Base-by-base conservation (phyloP, 2,329 filamentous ascomycete genomes). In the Penicillium vulpinum region DNA sequence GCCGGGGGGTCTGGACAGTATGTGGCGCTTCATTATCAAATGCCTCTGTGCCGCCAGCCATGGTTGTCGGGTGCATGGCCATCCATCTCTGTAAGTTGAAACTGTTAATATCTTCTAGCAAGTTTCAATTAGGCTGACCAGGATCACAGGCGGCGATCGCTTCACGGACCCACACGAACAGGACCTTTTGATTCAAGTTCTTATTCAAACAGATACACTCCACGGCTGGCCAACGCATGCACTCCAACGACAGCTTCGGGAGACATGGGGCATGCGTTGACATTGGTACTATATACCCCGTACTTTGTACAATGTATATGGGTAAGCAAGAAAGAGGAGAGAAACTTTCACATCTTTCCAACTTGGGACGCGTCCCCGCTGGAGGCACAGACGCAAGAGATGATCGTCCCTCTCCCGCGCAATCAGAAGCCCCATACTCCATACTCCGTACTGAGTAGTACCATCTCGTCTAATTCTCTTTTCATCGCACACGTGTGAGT, bases 11-110 rank as follows among this genome's bases (percentile, higher is more conserved):
- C 18, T 66, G 62, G 63, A 62, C 56, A 31, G 60, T 65, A 13
- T 67, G 65, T 53, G 66, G 66, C 24, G 63, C 66, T 46, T 64
- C 65, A 21, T 51, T 67, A 35, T 57, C 66, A 11, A 67, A 66
- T 46, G 29, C 54, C 7, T 60, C 59, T 35, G 59, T 67, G 21
- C 58, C 66, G 28, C 59, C 65, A 15, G 61, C 63, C n/a, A 64
- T 68, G 60, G 64, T 68, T 29, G 62, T 61, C 5, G 61, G 63
- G 18, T 67, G 65, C 26, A 62, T 65, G 62, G 61, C 59, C 16
- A 63, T 66, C 29, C 62, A 66, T 51, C 53, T 63, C 21, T 64
- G 63, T 65, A 45, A 62, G 62, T 33, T 5, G 9, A 13, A 15
- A 44, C n/a, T 15, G 22, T 13, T 11, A 8, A 22, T 15, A 41